Evolutionary conservation across 768 basidiomycete species (phyloP).

Genomic region (Suillus cothurnatus): DNA sequence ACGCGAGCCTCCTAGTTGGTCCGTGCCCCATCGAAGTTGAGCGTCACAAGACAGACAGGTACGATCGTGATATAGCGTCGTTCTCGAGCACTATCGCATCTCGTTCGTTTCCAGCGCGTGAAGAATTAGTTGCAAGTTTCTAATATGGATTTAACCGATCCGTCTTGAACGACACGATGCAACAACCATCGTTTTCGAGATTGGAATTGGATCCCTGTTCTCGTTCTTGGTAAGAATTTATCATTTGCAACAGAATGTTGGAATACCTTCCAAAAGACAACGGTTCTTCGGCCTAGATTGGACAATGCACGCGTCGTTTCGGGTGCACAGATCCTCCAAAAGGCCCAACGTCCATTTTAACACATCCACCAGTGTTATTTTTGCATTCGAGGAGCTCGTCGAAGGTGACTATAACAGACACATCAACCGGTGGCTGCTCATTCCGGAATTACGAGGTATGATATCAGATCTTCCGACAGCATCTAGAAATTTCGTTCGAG

Average conservation of each 20-base stretch:
- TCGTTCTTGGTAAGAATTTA: background rate
- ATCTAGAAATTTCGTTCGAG: background rate
- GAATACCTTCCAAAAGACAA: background rate
- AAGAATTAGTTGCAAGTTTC: background rate
- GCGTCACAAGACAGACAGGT: background rate
- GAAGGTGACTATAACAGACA: background rate
- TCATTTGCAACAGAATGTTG: background rate
- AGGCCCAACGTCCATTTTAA: background rate
- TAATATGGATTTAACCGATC: background rate
- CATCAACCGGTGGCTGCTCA: background rate
- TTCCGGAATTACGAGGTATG: background rate
- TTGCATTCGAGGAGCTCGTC: background rate
- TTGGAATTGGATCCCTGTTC: background rate
- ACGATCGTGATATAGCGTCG: background rate
- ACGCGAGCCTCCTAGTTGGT: background rate
- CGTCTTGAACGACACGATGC: background rate
- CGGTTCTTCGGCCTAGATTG: background rate
- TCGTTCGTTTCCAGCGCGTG: background rate
- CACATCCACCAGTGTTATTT: background rate
- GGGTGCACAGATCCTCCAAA: background rate
- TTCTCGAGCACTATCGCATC: background rate
- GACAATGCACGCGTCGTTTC: background rate
- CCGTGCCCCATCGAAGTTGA: background rate
- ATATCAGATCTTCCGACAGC: background rate
- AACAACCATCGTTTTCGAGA: background rate